Evolutionary conservation across 768 basidiomycete genomes (phyloP).

Genomic region (Plicaturopsis crispa): DNA sequence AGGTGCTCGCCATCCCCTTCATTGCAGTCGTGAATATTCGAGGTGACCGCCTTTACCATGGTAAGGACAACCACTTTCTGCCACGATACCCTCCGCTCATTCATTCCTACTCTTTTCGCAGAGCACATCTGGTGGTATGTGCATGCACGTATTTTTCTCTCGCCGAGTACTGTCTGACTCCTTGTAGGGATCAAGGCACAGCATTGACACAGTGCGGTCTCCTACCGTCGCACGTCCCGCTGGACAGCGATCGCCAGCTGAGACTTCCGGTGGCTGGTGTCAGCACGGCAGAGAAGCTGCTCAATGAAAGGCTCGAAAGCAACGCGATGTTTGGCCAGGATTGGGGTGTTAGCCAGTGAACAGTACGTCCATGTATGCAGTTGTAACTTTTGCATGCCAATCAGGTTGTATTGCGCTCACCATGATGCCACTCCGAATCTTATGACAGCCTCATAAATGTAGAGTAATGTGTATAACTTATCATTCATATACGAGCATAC

Average conservation of each 20-base stretch:
- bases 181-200: constrained; percentile 22
- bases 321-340: constrained; percentile 18
- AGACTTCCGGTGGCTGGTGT: constrained; percentile 18
- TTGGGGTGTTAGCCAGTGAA: too few relatives aligned
- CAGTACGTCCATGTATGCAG: too few relatives aligned
- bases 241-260: constrained; percentile 8
- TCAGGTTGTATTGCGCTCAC: too few relatives aligned
- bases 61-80: constrained; percentile 4
- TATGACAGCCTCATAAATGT: too few relatives aligned
- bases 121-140: constrained; percentile 25
- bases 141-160: too few relatives aligned
- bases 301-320: constrained; percentile 16
- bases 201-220: constrained; percentile 16
- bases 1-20: constrained; percentile 42
- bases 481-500: too few relatives aligned
- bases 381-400: too few relatives aligned
- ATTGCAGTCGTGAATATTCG: constrained; percentile 48
- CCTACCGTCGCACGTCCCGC: constrained; percentile 15
- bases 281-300: constrained; percentile 15
- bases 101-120: constrained; percentile 1
- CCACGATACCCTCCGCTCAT: too few relatives aligned
- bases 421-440: too few relatives aligned
- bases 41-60: constrained; percentile 23
- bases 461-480: too few relatives aligned
- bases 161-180: too few relatives aligned